Evolutionary conservation across 352 stramenopile species (phyloP).

Genomic region (Phytophthora foliorum): DNA sequence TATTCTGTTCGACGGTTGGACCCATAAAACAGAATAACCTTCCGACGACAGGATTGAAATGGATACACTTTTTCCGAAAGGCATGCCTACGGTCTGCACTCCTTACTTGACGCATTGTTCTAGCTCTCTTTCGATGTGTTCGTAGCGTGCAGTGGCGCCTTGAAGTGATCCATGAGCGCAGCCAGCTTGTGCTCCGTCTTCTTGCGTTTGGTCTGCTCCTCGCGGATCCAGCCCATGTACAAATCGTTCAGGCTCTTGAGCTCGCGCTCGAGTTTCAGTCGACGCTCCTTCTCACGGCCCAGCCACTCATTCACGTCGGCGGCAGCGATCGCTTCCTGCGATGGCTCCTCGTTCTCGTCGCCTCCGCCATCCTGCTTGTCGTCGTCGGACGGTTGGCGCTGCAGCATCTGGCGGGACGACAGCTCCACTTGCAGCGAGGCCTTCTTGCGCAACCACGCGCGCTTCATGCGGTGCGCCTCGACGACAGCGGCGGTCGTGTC

Average conservation of each 20-base stretch:
- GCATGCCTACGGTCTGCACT: conserved; percentile 10
- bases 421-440: conserved; percentile 77
- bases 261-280: conserved; percentile 78
- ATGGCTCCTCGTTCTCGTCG: neutral
- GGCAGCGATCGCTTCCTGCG: conserved; percentile 36
- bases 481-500: conserved; percentile 71
- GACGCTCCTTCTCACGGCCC: conserved; percentile 74
- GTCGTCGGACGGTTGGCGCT: conserved; percentile 32
- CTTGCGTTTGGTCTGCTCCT: conserved; percentile 85
- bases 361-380: conserved; percentile 11
- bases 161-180: conserved; percentile 48
- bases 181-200: conserved; percentile 64
- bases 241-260: conserved; percentile 84
- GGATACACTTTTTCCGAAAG: conserved; percentile 23
- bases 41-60: conserved; percentile 8
- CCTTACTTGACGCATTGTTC: conserved; percentile 1
- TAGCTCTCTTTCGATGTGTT: conserved; percentile 18
- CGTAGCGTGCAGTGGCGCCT: conserved; percentile 19
- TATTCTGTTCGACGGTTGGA: neutral
- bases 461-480: conserved; percentile 75
- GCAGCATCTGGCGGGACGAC: conserved; percentile 60
- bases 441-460: conserved; percentile 76
- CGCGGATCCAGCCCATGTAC: conserved; percentile 88
- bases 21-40: conserved; percentile 16
- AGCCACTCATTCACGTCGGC: conserved; percentile 79